A percentile compares a stretch with the other conserved stretches of the same genome.
These are phyloP conservation scores for Roridomyces roridus DNA, from an alignment of 768 basidiomycete species.

Conservation along the genomic window DNA sequence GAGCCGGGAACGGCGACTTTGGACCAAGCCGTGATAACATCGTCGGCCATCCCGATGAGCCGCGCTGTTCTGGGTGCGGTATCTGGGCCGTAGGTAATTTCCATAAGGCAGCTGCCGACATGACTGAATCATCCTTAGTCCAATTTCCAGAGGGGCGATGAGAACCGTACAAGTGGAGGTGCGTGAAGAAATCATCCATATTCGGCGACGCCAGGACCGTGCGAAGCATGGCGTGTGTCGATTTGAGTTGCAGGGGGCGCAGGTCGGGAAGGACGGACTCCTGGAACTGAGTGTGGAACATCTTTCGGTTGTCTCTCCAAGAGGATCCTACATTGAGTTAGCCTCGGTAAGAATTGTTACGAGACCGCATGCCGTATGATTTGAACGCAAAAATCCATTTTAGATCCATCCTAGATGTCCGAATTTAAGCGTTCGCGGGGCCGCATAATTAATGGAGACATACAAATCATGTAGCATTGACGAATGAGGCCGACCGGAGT, in stretches of 20 bases:
- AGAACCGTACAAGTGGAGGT: background rate
- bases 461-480: background rate
- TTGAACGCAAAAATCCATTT: conserved; percentile 4
- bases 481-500: conserved; percentile 1
- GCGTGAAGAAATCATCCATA: background rate
- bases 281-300: conserved; percentile 2
- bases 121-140: background rate
- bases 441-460: background rate
- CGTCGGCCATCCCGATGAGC: conserved; percentile 2
- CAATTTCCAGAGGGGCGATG: background rate
- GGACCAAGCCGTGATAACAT: conserved; percentile 1
- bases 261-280: background rate
- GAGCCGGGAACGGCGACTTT: conserved; percentile 4
- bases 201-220: background rate
- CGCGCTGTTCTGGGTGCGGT: background rate
- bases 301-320: background rate
- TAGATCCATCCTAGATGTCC: background rate
- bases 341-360: background rate
- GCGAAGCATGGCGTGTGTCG: background rate
- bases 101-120: background rate
- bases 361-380: background rate
- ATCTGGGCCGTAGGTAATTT: background rate
- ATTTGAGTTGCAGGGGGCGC: background rate
- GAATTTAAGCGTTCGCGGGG: background rate
- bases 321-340: background rate